Evolutionary conservation across 108 stramenopile species (phyloP).

Genomic region (Poteriospumella lacustris): DNA sequence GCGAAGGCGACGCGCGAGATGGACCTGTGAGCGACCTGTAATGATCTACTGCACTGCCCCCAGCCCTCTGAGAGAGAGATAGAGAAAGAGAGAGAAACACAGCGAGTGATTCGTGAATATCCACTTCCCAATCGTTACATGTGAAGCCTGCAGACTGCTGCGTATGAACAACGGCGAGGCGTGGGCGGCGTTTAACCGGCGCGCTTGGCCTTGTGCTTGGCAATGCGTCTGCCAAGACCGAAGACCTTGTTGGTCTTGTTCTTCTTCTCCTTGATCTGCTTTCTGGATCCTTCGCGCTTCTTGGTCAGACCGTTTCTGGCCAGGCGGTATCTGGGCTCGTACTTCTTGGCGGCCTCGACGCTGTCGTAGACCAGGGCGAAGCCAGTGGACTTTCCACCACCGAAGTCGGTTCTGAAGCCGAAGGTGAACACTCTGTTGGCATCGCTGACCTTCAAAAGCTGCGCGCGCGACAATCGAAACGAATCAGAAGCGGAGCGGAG

Average conservation of each 20-base stretch:
- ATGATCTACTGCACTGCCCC: no score
- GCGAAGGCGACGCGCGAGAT: no score
- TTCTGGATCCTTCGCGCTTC: constrained; percentile 83
- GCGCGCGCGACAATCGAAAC: neutral
- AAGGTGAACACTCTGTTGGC: constrained; percentile 74
- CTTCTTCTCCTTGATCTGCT: constrained; percentile 98
- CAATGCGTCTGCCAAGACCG: constrained; percentile 92
- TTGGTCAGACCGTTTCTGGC: constrained; percentile 57
- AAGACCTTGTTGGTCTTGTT: constrained; percentile 95
- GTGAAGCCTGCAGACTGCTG: no score
- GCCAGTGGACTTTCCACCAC: constrained; percentile 93
- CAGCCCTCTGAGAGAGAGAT: no score
- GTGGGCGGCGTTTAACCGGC: no score
- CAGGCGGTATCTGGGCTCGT: constrained; percentile 91
- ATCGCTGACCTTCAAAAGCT: constrained; percentile 87
- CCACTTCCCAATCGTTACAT: no score
- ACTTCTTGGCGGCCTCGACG: constrained; percentile 84
- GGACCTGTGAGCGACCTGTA: no score
- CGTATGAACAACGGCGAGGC: no score
- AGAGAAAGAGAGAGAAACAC: no score
- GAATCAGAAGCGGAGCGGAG: neutral
- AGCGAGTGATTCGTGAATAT: no score
- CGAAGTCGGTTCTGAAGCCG: constrained; percentile 92
- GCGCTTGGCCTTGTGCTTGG: constrained; percentile 99
- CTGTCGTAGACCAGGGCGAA: constrained; percentile 96